Evolutionary conservation across 352 stramenopile genomes (phyloP).

Genomic region (Globisporangium ultimum): DNA sequence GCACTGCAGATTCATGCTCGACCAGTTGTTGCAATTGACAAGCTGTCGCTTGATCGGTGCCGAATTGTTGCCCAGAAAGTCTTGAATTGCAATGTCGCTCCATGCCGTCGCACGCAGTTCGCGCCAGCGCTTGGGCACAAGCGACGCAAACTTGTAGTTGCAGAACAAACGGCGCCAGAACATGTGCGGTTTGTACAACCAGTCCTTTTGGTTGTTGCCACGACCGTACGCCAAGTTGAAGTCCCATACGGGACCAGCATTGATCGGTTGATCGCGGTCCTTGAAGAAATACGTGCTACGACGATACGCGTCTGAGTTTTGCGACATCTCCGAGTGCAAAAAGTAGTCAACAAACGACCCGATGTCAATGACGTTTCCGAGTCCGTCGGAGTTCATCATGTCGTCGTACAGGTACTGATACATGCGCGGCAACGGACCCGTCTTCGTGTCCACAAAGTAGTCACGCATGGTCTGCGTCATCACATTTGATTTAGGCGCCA

Average conservation of each 20-base stretch:
- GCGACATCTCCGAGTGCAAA: slow-evolving; percentile 59
- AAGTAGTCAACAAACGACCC: slow-evolving; percentile 74
- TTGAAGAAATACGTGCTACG: slow-evolving; percentile 74
- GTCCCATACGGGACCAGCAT: slow-evolving; percentile 67
- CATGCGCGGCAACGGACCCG: slow-evolving; percentile 46
- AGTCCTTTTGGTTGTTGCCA: slow-evolving; percentile 33
- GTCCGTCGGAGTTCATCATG: slow-evolving; percentile 46
- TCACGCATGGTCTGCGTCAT: slow-evolving; percentile 64
- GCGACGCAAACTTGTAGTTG: slow-evolving; percentile 68
- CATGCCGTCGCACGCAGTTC: slow-evolving; percentile 38
- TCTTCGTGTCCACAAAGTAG: slow-evolving; percentile 49
- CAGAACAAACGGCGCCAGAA: slow-evolving; percentile 66
- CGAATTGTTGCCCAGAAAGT: slow-evolving; percentile 34
- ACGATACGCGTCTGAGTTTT: slow-evolving; percentile 60
- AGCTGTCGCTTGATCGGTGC: slow-evolving; percentile 47
- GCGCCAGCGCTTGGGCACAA: slow-evolving; percentile 53
- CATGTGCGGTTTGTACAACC: slow-evolving; percentile 48
- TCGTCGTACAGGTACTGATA: slow-evolving; percentile 63
- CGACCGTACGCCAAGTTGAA: slow-evolving; percentile 65
- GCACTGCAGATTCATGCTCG: slow-evolving; percentile 48
- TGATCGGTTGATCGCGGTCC: slow-evolving; percentile 56
- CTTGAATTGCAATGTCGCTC: slow-evolving; percentile 47
- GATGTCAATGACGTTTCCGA: slow-evolving; percentile 56
- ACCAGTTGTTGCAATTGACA: slow-evolving; percentile 40
- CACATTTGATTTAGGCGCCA: slow-evolving; percentile 27